These are phyloP conservation scores for Pinus tabuliformis DNA, from an alignment of 75 land plant genomes.

Conservation along the genomic window DNA sequence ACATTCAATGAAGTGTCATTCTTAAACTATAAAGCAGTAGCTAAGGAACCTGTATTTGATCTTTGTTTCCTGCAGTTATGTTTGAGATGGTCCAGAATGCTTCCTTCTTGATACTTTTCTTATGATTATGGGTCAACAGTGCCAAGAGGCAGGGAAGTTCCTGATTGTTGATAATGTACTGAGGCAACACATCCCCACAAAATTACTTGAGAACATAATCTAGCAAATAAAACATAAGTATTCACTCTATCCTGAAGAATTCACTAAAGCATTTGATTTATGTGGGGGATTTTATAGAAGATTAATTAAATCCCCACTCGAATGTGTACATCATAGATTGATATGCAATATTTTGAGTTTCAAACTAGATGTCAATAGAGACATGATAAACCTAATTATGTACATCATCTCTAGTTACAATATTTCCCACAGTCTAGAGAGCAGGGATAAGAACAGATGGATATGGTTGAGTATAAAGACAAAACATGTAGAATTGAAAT, in stretches of 20 bases:
- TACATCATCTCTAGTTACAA: slow-evolving; percentile 70
- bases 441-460: slow-evolving; percentile 63
- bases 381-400: slow-evolving; percentile 50
- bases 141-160: slow-evolving; percentile 41
- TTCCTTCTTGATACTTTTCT: slow-evolving; percentile 64
- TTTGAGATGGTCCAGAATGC: slow-evolving; percentile 67
- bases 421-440: slow-evolving; percentile 64
- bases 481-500: neutral
- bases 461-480: slow-evolving; percentile 43
- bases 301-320: too few species aligned
- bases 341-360: too few species aligned
- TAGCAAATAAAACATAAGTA: too few species aligned
- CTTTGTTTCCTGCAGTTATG: slow-evolving; percentile 60
- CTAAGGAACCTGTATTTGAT: slow-evolving; percentile 48
- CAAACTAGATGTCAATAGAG: too few species aligned
- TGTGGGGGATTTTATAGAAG: too few species aligned
- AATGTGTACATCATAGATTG: too few species aligned
- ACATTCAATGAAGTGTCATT: neutral
- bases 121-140: slow-evolving; percentile 42
- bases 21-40: neutral
- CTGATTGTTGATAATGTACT: slow-evolving; percentile 52
- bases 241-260: too few species aligned
- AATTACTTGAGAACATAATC: too few species aligned
- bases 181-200: slow-evolving; percentile 41
- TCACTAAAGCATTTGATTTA: too few species aligned